Conservation (phyloP, 1,139 yeast genomes). For the Pichia sp. region DNA sequence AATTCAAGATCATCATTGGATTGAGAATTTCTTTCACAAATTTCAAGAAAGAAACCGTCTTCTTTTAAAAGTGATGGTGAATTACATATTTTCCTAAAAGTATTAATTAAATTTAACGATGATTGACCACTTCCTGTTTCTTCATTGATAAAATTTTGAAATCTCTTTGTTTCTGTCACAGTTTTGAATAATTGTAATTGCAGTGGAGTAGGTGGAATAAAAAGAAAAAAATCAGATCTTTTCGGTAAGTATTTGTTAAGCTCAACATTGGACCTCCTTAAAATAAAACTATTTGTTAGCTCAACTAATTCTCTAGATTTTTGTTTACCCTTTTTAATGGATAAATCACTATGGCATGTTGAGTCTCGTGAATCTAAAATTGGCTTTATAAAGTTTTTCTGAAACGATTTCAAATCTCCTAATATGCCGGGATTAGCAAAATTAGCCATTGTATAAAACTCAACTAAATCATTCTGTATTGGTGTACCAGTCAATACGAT, state of each 20-base stretch:
- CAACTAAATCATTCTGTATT: slow-evolving; percentile 83
- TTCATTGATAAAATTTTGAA: slow-evolving; percentile 7
- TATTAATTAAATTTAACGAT: slow-evolving; percentile 64
- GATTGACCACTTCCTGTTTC: slow-evolving; percentile 23
- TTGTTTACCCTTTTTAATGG: slow-evolving; percentile 51
- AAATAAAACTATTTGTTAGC: slow-evolving; percentile 58
- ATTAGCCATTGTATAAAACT: slow-evolving; percentile 73
- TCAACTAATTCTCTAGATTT: slow-evolving; percentile 56
- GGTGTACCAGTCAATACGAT: slow-evolving; percentile 87
- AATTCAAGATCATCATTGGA: slow-evolving; percentile 18
- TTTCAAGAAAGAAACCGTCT: slow-evolving; percentile 29
- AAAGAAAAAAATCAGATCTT: slow-evolving; percentile 71
- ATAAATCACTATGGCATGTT: slow-evolving; percentile 48
- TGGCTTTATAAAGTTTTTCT: slow-evolving; percentile 61
- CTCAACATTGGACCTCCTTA: slow-evolving; percentile 67
- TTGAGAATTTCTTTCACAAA: slow-evolving; percentile 29
- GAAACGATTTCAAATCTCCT: slow-evolving; percentile 58
- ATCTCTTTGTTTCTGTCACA: slow-evolving; percentile 36
- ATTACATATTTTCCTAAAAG: slow-evolving; percentile 76
- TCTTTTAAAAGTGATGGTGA: slow-evolving; percentile 59
- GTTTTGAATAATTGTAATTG: slow-evolving; percentile 54
- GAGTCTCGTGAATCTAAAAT: slow-evolving; percentile 70
- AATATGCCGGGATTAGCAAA: slow-evolving; percentile 80
- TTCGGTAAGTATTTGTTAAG: slow-evolving; percentile 65
- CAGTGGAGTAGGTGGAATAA: slow-evolving; percentile 63